phyloP scores from a whole-genome alignment of 2,329 filamentous ascomycete genomes.

The Colletotrichum lentis region DNA sequence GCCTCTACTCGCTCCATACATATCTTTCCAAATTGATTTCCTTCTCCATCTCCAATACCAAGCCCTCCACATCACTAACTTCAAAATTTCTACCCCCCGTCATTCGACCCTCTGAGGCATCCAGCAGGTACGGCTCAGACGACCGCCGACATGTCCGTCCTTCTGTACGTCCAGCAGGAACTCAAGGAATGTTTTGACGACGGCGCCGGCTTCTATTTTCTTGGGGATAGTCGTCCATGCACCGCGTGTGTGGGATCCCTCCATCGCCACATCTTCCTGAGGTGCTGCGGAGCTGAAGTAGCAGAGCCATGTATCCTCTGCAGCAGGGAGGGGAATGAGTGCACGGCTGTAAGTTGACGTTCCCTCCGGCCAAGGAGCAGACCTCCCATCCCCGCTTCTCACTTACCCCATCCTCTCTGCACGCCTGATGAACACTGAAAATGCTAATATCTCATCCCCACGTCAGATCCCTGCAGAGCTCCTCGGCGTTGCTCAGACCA shows the following conservation, averaged over 20 bases:
- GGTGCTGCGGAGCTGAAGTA: not conserved
- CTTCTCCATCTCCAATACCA: not conserved
- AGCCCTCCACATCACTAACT: not conserved
- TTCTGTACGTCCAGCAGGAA: not conserved
- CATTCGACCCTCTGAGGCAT: not conserved
- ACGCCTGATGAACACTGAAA: not conserved
- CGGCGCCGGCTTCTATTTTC: not conserved
- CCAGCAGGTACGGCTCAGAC: not conserved
- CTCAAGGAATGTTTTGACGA: not conserved
- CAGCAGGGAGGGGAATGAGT: not conserved
- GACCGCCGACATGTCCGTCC: not conserved
- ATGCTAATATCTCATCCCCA: not conserved
- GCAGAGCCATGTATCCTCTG: not conserved
- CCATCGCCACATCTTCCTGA: not conserved
- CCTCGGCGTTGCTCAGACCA: not conserved
- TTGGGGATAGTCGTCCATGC: not conserved
- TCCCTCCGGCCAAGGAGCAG: not conserved
- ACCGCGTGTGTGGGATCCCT: not conserved
- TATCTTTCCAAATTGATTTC: too few species aligned
- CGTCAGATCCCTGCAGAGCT: not conserved
- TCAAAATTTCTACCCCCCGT: not conserved
- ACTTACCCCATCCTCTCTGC: not conserved
- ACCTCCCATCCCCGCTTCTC: too few species aligned
- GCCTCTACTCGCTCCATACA: not conserved
- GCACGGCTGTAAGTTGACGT: not conserved